Conservation (phyloP, 805 yeast genomes). For the Candida corydali region DNA sequence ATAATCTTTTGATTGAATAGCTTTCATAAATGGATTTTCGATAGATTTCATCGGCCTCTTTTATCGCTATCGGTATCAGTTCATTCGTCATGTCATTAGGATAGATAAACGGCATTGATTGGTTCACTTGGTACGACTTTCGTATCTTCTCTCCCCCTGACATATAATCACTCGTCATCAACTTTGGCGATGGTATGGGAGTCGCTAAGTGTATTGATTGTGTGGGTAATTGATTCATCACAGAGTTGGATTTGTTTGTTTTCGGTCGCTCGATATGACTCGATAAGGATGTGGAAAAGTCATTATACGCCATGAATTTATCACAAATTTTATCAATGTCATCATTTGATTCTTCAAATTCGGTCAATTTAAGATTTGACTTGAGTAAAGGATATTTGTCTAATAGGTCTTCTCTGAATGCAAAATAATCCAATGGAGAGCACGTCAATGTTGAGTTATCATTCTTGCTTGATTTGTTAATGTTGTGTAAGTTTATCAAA, state of each 20-base stretch:
- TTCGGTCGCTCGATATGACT: constrained; percentile 58
- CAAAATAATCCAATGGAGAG: constrained; percentile 81
- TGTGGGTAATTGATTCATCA: constrained; percentile 44
- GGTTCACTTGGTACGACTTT: constrained; percentile 60
- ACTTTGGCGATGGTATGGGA: constrained; percentile 82
- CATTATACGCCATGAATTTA: constrained; percentile 36
- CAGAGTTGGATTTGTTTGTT: constrained; percentile 43
- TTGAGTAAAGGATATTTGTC: constrained; percentile 74
- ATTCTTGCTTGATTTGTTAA: constrained; percentile 20
- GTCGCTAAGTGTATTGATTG: constrained; percentile 73
- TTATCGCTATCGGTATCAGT: constrained; percentile 64
- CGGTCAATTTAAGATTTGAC: constrained; percentile 34
- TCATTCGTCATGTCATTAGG: constrained; percentile 38
- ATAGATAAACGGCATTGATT: constrained; percentile 61
- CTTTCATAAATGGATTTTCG: constrained; percentile 59
- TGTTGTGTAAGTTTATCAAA: constrained; percentile 39
- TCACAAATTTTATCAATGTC: constrained; percentile 16
- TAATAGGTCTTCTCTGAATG: constrained; percentile 68
- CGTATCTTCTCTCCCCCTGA: constrained; percentile 47
- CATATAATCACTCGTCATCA: constrained; percentile 41
- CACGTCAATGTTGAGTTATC: constrained; percentile 38
- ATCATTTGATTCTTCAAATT: constrained; percentile 22
- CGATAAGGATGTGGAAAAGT: constrained; percentile 50
- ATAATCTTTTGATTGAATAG: constrained; percentile 64
- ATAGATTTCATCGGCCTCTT: constrained; percentile 73